Evolutionary conservation across 1,284 basidiomycete species (phyloP).

Genomic region (Psilocybe mexicana): DNA sequence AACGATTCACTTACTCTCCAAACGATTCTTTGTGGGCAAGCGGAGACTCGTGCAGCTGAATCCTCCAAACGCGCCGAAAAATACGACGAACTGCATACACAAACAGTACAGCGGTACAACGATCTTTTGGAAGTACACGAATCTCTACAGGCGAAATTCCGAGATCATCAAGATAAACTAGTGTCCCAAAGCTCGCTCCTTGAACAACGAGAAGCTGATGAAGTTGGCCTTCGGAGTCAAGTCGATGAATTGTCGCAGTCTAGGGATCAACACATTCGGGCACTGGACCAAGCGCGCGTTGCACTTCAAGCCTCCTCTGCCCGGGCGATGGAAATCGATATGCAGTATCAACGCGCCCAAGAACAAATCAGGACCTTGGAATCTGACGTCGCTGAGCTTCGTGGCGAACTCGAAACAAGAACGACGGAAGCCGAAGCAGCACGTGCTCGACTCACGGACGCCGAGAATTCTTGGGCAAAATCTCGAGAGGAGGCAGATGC

Average conservation of each 20-base stretch:
- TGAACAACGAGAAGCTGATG: slow-evolving; percentile 82
- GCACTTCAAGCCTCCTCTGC: slow-evolving; percentile 77
- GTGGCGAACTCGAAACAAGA: slow-evolving; percentile 75
- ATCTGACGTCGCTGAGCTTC: slow-evolving; percentile 73
- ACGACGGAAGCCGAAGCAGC: slow-evolving; percentile 74
- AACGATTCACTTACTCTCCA: slow-evolving; percentile 75
- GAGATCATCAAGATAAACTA: slow-evolving; percentile 81
- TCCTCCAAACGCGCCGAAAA: slow-evolving; percentile 80
- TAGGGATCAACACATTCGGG: slow-evolving; percentile 82
- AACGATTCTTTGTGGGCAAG: slow-evolving; percentile 75
- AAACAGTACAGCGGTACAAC: slow-evolving; percentile 67
- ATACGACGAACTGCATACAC: slow-evolving; percentile 80
- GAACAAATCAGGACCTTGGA: slow-evolving; percentile 72
- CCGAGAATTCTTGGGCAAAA: slow-evolving; percentile 85
- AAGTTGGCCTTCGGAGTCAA: slow-evolving; percentile 63
- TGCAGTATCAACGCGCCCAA: slow-evolving; percentile 68
- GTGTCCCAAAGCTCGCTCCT: slow-evolving; percentile 75
- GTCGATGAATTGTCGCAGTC: slow-evolving; percentile 70
- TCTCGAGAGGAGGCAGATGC: slow-evolving; percentile 90
- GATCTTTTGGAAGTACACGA: slow-evolving; percentile 72
- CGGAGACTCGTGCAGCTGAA: slow-evolving; percentile 82
- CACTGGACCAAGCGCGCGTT: slow-evolving; percentile 82
- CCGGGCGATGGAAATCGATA: slow-evolving; percentile 83
- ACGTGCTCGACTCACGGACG: slow-evolving; percentile 64
- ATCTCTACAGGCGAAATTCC: slow-evolving; percentile 65